Evolutionary conservation across 805 yeast species (phyloP).

Genomic region (Jamesozyma gamospora): DNA sequence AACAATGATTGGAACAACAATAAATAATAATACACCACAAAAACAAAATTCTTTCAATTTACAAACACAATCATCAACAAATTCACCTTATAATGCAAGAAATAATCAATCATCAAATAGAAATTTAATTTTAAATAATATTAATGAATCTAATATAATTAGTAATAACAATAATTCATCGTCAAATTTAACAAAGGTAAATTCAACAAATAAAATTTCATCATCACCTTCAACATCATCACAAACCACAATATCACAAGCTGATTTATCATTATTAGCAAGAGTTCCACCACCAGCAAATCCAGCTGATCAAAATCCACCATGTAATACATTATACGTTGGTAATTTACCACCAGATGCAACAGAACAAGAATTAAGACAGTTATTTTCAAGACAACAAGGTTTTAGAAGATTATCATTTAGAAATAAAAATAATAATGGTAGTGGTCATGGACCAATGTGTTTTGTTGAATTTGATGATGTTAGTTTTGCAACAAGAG

Average conservation of each 20-base stretch:
- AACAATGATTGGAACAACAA: constrained; percentile 1
- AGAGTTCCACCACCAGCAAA: constrained; percentile 88
- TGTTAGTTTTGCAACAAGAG: constrained; percentile 85
- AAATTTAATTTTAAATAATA: neutral
- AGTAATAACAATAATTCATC: neutral
- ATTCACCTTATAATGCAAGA: constrained; percentile 4
- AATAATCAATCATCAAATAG: neutral
- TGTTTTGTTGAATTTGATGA: constrained; percentile 98
- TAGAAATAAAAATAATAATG: constrained; percentile 53
- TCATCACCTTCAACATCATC: constrained; percentile 5
- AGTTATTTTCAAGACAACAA: constrained; percentile 75
- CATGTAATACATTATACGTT: constrained; percentile 93
- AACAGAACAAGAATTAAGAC: constrained; percentile 82
- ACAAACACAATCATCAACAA: neutral
- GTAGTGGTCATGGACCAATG: constrained; percentile 88
- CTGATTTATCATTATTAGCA: constrained; percentile 63
- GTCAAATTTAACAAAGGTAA: neutral
- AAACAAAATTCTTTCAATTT: neutral
- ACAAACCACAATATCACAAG: constrained; percentile 28
- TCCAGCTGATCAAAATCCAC: constrained; percentile 98
- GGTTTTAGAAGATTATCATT: constrained; percentile 91
- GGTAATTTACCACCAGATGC: constrained; percentile 98
- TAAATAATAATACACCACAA: neutral
- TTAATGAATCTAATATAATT: neutral
- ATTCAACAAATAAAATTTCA: neutral